Base-by-base conservation (phyloP, 2,329 filamentous ascomycete genomes). In the Colletotrichum brevisporum region DNA sequence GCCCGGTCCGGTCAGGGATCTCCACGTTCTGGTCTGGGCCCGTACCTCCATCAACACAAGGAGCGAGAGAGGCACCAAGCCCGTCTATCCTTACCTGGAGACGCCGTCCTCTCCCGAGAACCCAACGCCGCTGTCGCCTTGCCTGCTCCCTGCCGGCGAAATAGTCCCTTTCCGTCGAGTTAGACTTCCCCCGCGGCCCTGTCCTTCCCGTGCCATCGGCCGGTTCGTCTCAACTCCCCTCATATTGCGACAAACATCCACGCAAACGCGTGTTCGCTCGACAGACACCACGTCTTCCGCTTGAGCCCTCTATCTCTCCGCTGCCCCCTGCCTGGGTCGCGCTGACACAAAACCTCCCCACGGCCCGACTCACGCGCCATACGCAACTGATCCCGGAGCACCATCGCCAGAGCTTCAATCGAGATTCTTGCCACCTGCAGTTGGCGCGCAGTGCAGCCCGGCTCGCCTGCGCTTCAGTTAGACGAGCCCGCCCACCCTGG, bases 211-310 rank as follows among this genome's bases (percentile, higher is more conserved):
- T 69, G 26, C 51, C 67, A 67, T n/a, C 67, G 62, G 67, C 56
- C 51, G 55, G 67, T 66, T 67, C 67, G 51, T 69, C 67, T 69
- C 67, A 69, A 67, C 62, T 69, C 41, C 18, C 48, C 51, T 67
- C 67, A 61, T 61, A 67, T 66, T 67, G 67, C 62, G 18, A 69
- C 56, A 43, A 56, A 60, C 67, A 18, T 64, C 65, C 54, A 52
- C 65, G 50, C 53, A 59, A 64, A 68, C 59, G 48, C 39, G 18
- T 26, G 41, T 21, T 45, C 24, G 10, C 21, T 43, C 57, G 39
- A 50, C 41, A 36, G 26, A 27, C 55, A 31, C 26, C 43, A 39
- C 50, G 50, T 27, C 48, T 43, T 43, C 55, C 43, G 41, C 39
- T 51, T 61, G 62, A 56, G 24, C 51, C 43, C 50, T n/a, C 24